Conservation (phyloP, 2,329 filamentous ascomycete species). For the Aspergillus costaricaensis region DNA sequence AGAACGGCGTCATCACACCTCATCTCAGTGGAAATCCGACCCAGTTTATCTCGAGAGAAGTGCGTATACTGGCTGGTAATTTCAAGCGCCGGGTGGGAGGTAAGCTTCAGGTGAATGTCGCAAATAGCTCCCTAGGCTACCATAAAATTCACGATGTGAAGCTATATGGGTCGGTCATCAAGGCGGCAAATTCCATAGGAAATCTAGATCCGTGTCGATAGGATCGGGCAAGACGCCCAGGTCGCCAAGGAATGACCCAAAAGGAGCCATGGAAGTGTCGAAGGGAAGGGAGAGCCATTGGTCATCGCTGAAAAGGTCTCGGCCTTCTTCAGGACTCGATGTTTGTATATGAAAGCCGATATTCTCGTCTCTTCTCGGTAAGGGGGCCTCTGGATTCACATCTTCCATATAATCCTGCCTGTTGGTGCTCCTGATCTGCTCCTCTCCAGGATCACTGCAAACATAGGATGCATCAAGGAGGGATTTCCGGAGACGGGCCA, state of each 20-base stretch:
- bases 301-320: neutral
- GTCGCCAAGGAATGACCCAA: neutral
- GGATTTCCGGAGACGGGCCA: neutral
- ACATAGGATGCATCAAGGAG: neutral
- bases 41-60: no score
- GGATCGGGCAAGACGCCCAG: neutral
- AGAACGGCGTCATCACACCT: no score
- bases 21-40: no score
- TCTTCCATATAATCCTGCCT: neutral
- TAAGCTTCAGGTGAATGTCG: no score
- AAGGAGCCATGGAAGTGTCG: neutral
- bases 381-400: neutral
- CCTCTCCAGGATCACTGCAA: no score
- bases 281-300: neutral
- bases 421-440: neutral
- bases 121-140: no score
- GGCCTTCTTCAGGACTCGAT: neutral
- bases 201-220: neutral
- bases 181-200: neutral
- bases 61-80: no score
- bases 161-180: neutral
- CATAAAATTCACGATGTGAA: no score
- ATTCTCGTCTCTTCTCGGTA: neutral
- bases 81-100: no score
- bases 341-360: no score